Evolutionary conservation across 768 basidiomycete species (phyloP), one percentile per base, ranked within the genome.

Genomic region (Psilocybe azurescens): DNA sequence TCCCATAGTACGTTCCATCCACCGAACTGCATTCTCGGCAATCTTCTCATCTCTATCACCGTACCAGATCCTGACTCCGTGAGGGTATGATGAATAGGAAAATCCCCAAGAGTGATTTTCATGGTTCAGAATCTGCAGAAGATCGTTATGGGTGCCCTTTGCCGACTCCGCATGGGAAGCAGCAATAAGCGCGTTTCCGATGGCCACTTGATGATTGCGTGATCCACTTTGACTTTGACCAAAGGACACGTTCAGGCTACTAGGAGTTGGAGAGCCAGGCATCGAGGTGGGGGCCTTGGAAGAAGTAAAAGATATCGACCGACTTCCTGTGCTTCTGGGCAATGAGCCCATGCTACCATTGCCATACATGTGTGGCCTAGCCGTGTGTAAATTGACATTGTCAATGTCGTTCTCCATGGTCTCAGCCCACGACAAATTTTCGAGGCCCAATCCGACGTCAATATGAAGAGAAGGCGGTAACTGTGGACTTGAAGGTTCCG

Each of bases 141-240:
- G 84, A 76, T 99, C 97, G 59, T 88, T 85, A 68, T 97, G 94
- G 0, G 92, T 93, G 52, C 97, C 96, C 65, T 89, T 90, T 28
- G 94, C 86, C 4, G 94, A 95, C 73, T 99, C 97, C 2, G 96
- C 91, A 73, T 99, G 96, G 1, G 95, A 96, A 0, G 97, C 97
- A 24, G 94, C 93, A 47, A 96, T 88, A 33, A 99, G 83, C 2
- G 95, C 95, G 61, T 91, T 94, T 38, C 90, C 94, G n/a, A 98
- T 81, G 2, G 89, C 83, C 13, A 85, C 88, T 65, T 93, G 90
- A 69, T 85, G 85, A 60, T 69, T 80, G 72, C 74, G n/a, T 77
- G 71, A 11, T 68, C 70, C 56, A 32, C 52, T 53, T 54, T 44
- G 47, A 46, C 60, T 67, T 29, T 74, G 69, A 53, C 71, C 69